phyloP scores from a whole-genome alignment of 352 stramenopile genomes.

The Vaucheria bursata region DNA sequence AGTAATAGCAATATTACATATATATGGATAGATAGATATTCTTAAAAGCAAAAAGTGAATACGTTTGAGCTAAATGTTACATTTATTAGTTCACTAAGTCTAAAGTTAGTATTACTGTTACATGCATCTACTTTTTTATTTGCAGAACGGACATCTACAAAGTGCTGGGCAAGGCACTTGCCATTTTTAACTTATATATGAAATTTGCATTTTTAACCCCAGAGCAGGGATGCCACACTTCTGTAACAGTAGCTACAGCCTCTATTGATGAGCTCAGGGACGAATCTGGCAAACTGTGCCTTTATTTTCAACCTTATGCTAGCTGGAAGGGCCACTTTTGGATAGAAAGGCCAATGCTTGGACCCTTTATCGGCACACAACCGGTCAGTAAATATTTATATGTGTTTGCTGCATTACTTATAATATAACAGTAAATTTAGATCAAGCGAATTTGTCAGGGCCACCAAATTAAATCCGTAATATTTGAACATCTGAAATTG shows the following conservation, averaged over 20 bases:
- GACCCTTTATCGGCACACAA: conserved; percentile 2
- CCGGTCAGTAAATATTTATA: conserved; percentile 1
- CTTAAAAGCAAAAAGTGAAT: too few species aligned
- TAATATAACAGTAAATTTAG: too few species aligned
- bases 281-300: neutral
- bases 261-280: conserved; percentile 5
- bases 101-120: neutral
- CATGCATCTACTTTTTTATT: neutral
- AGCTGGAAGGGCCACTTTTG: too few species aligned
- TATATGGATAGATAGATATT: too few species aligned
- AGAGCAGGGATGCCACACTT: conserved; percentile 8
- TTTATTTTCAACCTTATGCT: conserved; percentile 3
- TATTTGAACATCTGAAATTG: too few species aligned
- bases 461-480: too few species aligned
- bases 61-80: too few species aligned
- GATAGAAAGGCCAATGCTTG: neutral
- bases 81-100: too few species aligned
- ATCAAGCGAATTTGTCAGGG: too few species aligned
- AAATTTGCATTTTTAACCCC: neutral
- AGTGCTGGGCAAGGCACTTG: neutral
- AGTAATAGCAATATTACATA: too few species aligned
- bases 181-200: conserved; percentile 2
- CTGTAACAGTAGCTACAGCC: neutral
- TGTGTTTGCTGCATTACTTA: too few species aligned
- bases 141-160: conserved; percentile 1